Base-by-base conservation (phyloP, 2,329 filamentous ascomycete species). In the Neonectria coccinea region DNA sequence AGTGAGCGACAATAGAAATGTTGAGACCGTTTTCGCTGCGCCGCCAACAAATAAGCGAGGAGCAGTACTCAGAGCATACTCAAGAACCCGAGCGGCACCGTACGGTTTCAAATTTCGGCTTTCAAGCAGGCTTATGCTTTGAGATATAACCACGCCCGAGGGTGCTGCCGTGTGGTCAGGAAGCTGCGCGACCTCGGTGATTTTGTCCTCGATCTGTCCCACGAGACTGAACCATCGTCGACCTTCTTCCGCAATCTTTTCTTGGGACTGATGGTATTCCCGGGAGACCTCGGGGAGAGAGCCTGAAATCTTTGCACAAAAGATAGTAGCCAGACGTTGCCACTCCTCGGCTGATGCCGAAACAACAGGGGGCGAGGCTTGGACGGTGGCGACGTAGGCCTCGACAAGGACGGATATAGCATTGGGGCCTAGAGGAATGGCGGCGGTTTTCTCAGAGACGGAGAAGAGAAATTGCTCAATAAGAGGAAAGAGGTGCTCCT, bases 261-360 rank as follows among this genome's bases (percentile, higher is more conserved):
- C 84, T 75, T 97, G 93, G 0, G 93, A 97, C 45, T 84, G 84
- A 27, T 87, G 84, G 70, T 92, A 92, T 18, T 93, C 91, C 66
- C 91, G 91, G 0, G 93, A 94, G 60, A 95, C 89, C 74, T 95
- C 93, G 1, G 94, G 93, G 5, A 92, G 85, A 0, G 93, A 97
- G 6, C 88, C 87, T 58, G 89, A 89, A 61, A 97, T 89, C 41
- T 86, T 85, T 33, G 88, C 82, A 27, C 90, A 82, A n/a, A 97
- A 79, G 0, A 83, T 77, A 1, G 86, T 80, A 0, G 88, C 86
- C n/a, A 93, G 78, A 2, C 81, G 81, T 2, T 82, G 77, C 92
- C 92, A 96, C 67, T 90, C 82, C 3, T 82, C 77, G 16, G 81
- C 76, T 0, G 92, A 81, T 1, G 86, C 80, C 0, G 84, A 77